Evolutionary conservation across 2,329 filamentous ascomycete species (phyloP).

Genomic region (Rosellinia necatrix): DNA sequence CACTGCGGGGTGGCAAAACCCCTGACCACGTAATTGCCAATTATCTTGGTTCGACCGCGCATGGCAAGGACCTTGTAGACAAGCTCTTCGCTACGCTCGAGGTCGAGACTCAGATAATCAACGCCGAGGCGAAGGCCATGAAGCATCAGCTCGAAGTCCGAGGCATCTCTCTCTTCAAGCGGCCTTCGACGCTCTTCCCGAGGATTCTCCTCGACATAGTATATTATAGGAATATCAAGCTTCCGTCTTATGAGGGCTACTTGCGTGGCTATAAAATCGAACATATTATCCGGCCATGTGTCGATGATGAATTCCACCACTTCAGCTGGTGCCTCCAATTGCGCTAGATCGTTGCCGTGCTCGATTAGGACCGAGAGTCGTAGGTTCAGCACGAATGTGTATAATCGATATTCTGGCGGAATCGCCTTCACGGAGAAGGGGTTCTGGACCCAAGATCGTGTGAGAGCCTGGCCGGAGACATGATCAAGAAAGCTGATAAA

Average conservation of each 20-base stretch:
- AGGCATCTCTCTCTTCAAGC: slow-evolving; percentile 45
- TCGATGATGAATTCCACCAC: slow-evolving; percentile 65
- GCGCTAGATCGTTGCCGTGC: slow-evolving; percentile 54
- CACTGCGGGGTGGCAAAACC: slow-evolving; percentile 56
- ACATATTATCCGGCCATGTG: slow-evolving; percentile 56
- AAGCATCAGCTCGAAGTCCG: slow-evolving; percentile 62
- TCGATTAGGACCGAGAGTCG: slow-evolving; percentile 62
- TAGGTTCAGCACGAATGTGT: slow-evolving; percentile 67
- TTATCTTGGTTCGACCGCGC: slow-evolving; percentile 63
- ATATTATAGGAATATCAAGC: slow-evolving; percentile 60
- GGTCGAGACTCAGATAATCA: slow-evolving; percentile 67
- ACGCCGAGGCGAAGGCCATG: slow-evolving; percentile 69
- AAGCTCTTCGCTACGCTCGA: slow-evolving; percentile 57
- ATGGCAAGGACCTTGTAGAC: slow-evolving; percentile 54
- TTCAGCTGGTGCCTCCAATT: slow-evolving; percentile 62
- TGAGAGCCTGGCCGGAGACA: slow-evolving; percentile 57
- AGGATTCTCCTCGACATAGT: slow-evolving; percentile 58
- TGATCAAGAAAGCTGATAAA: slow-evolving; percentile 64
- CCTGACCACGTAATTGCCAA: slow-evolving; percentile 60
- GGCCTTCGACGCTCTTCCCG: slow-evolving; percentile 47
- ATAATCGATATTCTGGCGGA: slow-evolving; percentile 60
- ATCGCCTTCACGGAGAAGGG: slow-evolving; percentile 64
- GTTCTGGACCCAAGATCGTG: slow-evolving; percentile 59
- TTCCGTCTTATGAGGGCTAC: slow-evolving; percentile 62
- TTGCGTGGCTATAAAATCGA: slow-evolving; percentile 57